Base-by-base conservation (phyloP, 2,329 filamentous ascomycete species). In the Fusarium redolens region DNA sequence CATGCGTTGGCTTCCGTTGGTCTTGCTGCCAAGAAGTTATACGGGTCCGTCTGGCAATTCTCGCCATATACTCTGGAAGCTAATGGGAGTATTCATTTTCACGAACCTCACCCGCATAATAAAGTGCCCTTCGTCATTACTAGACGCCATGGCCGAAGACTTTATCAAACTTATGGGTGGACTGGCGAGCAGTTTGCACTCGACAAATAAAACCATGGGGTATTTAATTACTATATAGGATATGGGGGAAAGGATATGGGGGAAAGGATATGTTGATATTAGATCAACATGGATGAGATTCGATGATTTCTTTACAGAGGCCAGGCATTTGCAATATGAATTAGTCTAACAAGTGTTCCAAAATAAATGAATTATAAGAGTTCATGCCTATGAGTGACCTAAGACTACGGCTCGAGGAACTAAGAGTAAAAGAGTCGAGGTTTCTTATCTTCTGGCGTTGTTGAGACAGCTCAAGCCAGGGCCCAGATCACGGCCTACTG, bases 91-190 rank as follows among this genome's bases (percentile, higher is more conserved):
- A 40, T 54, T 17, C 50, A 54, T 6, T 54, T 54, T 17, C 50
- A 54, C 6, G 22, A 38, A 11, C 33, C 50, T 54, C 50, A n/a
- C 14, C 33, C 50, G 38, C 33, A 54, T 20, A 38, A 12, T 17
- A 40, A 28, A 28, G 33, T 28, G 8, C 50, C 22, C 7, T 54
- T 7, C 28, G 1, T 40, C 22, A 54, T 13, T 7, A 33, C 50
- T 40, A 40, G 31, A 9, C 50, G 33, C 50, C 31, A 13, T 54
- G 33, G 33, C 6, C 33, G 33, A 20, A 54, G 50, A 5, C 33
- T 54, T 28, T 17, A 40, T 25, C 18, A 3, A 50, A 81, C 83
- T 0, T 91, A 87, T 79, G 87, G 86, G 1, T 90, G 87, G 87
- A 20, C 67, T 66, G 82, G 82, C 0, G 79, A 71, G 0, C 86